These are phyloP conservation scores for Gentiana dahurica DNA, from an alignment of 257 asterid genomes.

Conservation along the genomic window DNA sequence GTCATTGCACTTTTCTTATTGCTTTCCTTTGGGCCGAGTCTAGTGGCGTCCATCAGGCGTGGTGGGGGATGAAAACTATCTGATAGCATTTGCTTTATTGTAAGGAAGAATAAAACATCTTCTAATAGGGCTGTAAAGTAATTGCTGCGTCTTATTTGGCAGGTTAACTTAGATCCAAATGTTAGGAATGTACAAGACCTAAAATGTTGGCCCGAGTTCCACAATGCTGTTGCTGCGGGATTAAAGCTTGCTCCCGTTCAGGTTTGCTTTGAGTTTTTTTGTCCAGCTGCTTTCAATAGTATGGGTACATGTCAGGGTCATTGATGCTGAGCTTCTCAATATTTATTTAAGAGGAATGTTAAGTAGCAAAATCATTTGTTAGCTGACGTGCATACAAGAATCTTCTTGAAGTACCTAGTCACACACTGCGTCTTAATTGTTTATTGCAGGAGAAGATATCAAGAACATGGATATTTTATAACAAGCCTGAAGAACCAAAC, in stretches of 20 bases:
- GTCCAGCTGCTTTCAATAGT: conserved; percentile 3
- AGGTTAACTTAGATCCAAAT: conserved; percentile 89
- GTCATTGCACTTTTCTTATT: no score
- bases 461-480: conserved; percentile 88
- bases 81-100: no score
- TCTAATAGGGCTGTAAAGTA: no score
- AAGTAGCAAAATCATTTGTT: not conserved
- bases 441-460: conserved; percentile 82
- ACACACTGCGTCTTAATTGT: conserved; percentile 7
- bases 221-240: conserved; percentile 99
- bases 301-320: conserved; percentile 2
- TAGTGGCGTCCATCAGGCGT: no score
- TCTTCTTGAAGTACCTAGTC: not conserved
- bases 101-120: no score
- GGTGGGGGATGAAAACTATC: no score
- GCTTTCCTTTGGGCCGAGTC: no score
- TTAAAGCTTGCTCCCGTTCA: conserved; percentile 84
- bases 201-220: conserved; percentile 96
- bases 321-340: conserved; percentile 1
- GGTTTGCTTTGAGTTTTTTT: conserved; percentile 31
- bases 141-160: conserved; percentile 12
- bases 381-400: not conserved
- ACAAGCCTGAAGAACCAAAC: conserved; percentile 93
- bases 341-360: not conserved
- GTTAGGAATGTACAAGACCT: conserved; percentile 82